Evolutionary conservation across 169 alveolate genomes (phyloP), one percentile per base, ranked within the genome.

Genomic region (Eimeria maxima): DNA sequence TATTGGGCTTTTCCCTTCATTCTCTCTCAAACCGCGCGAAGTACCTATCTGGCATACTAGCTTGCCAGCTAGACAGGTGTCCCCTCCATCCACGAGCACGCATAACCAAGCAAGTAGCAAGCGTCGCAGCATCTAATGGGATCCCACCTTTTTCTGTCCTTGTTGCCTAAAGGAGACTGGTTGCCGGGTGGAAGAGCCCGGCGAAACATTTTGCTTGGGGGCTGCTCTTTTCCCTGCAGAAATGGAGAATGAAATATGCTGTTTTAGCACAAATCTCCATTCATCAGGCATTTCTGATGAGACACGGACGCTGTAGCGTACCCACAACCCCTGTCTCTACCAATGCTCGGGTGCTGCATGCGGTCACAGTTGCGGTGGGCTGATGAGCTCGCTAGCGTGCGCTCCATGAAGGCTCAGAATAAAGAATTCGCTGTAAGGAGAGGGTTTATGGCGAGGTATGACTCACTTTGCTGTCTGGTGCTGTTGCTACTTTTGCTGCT

Each of bases 121-220:
- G 67, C 67, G 5, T 11, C n/a, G n/a, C n/a, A 24, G 4, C 24
- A 57, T 7, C 67, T 24, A 57, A 8, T 14, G n/a, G 67, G 10
- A 3, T 14, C 88, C 10, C 27, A 73, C 95, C 45, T 90, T 63
- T 90, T 90, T 22, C 95, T 38, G 63, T 90, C 95, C n/a, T 90
- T 90, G 78, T 90, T 90, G 24, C 95, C 95, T 4, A 90, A 63
- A 47, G 45, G 89, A 6, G 88, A 67, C n/a, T 69, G 95, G 73
- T 81, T 90, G 47, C 95, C 95, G 44, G 80, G 42, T 16, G 78
- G 76, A 7, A 81, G 84, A 33, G 80, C 60, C 95, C 69, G 74
- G 24, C 95, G 80, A 63, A 90, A 90, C 95, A 90, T 90, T 60
- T 3, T 90, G 80, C 57, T 50, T 8, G 16, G 67, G 24, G 10